Percentiles rank a stretch among this genome's conserved stretches.
These are phyloP conservation scores for Neofusicoccum parvum DNA, from an alignment of 2,329 filamentous ascomycete genomes.

Conservation along the genomic window DNA sequence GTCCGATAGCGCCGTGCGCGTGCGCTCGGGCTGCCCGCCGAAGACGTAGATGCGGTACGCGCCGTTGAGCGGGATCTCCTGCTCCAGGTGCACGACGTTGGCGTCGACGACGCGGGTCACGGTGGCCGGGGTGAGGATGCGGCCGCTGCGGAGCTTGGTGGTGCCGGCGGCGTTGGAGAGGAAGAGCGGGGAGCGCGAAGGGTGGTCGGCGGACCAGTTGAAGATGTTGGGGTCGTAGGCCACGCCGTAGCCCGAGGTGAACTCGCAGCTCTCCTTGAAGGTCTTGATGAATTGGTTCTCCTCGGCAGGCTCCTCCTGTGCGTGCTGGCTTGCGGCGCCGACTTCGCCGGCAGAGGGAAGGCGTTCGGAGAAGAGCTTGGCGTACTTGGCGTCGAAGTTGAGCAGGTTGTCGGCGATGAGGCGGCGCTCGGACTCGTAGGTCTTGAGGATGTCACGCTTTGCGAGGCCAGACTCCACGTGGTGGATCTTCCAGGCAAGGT, in stretches of 20 bases:
- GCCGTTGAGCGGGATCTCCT: slow-evolving; percentile 85
- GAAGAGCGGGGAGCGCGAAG: slow-evolving; percentile 70
- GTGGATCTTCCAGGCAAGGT: slow-evolving; percentile 95
- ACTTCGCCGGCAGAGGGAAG: slow-evolving; percentile 74
- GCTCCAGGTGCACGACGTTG: slow-evolving; percentile 87
- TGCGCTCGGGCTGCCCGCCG: slow-evolving; percentile 64
- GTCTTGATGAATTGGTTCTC: slow-evolving; percentile 84
- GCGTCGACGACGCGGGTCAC: slow-evolving; percentile 87
- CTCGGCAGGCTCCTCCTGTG: slow-evolving; percentile 36
- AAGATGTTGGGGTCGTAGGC: slow-evolving; percentile 79
- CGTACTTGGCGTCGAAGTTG: slow-evolving; percentile 85
- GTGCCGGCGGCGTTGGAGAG: slow-evolving; percentile 57
- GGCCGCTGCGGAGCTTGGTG: slow-evolving; percentile 69
- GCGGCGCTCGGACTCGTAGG: slow-evolving; percentile 86
- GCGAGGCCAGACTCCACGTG: slow-evolving; percentile 84
- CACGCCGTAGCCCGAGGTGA: slow-evolving; percentile 90
- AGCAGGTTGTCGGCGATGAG: slow-evolving; percentile 81
- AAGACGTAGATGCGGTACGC: slow-evolving; percentile 86
- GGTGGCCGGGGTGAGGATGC: slow-evolving; percentile 74
- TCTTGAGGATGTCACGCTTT: slow-evolving; percentile 71
- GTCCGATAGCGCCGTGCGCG: slow-evolving; percentile 68
- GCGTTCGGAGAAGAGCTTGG: slow-evolving; percentile 82
- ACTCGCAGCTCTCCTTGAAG: slow-evolving; percentile 89
- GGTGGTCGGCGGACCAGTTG: slow-evolving; percentile 77
- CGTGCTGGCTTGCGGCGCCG: slow-evolving; percentile 56